Conservation (phyloP, 192 early-diverging fungal species). For the Backusella sp. region DNA sequence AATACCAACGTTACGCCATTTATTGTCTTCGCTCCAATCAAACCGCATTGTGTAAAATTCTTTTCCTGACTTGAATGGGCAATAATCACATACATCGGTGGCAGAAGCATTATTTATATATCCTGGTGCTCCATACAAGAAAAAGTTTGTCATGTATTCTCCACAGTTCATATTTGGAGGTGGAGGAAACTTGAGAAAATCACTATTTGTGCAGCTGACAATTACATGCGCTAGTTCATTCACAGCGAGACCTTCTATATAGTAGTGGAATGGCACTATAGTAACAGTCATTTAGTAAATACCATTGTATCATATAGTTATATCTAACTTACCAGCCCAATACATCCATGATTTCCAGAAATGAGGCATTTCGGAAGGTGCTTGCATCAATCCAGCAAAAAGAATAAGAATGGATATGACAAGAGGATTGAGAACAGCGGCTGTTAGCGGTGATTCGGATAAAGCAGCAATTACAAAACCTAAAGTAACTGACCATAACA, state of each 20-base stretch:
- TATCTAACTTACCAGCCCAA: constrained; percentile 43
- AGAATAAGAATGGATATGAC: constrained; percentile 63
- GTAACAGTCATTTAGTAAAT: constrained; percentile 10
- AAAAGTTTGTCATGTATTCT: constrained; percentile 38
- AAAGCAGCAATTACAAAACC: constrained; percentile 71
- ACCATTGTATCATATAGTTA: not conserved
- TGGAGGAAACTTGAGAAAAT: constrained; percentile 55
- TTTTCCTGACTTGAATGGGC: constrained; percentile 52
- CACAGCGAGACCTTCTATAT: constrained; percentile 60
- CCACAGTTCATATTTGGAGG: constrained; percentile 58
- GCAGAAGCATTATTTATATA: constrained; percentile 14
- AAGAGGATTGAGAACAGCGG: constrained; percentile 65
- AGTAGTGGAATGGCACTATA: constrained; percentile 54
- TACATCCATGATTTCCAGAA: constrained; percentile 71
- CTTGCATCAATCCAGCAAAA: constrained; percentile 70
- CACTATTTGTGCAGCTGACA: constrained; percentile 47
- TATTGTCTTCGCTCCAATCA: constrained; percentile 54
- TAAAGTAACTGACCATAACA: constrained; percentile 64
- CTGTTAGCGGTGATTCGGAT: constrained; percentile 53
- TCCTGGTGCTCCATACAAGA: not conserved
- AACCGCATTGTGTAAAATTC: constrained; percentile 48
- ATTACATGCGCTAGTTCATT: constrained; percentile 54
- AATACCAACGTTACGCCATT: constrained; percentile 72
- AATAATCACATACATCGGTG: constrained; percentile 56
- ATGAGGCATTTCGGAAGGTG: constrained; percentile 54